A percentile compares a stretch with the other conserved stretches of the same genome.
Evolutionary conservation across 176 grass and related monocot species (phyloP).

Genomic region (Hsuehochloa calcarea): DNA sequence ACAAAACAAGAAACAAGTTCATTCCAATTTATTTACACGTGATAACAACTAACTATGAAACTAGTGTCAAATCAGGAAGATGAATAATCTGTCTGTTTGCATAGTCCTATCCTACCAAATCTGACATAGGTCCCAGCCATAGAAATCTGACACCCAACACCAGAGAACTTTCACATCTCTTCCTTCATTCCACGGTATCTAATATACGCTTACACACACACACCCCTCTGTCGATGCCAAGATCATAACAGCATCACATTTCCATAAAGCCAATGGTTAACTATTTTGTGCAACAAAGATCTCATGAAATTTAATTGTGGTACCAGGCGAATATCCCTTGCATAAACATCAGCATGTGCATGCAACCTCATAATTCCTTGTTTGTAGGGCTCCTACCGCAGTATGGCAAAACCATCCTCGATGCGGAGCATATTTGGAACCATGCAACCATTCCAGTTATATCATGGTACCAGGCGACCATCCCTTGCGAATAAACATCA

Average conservation of each 20-base stretch:
- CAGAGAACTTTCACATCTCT: background rate
- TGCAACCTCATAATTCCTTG: background rate
- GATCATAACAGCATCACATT: background rate
- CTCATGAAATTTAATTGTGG: background rate
- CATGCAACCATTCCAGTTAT: background rate
- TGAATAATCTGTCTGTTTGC: background rate
- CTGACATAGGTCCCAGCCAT: background rate
- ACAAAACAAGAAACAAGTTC: background rate
- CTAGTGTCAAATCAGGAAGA: background rate
- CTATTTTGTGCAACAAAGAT: background rate
- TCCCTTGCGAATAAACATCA: background rate
- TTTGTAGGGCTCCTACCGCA: background rate
- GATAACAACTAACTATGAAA: slow-evolving; percentile 1
- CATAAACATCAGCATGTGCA: background rate
- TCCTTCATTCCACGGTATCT: background rate
- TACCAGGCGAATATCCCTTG: background rate
- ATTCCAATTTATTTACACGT: background rate
- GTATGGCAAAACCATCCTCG: background rate
- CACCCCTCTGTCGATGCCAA: background rate
- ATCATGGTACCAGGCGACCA: background rate
- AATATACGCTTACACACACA: background rate
- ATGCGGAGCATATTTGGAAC: background rate
- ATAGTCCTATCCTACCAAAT: background rate
- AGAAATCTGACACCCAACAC: background rate
- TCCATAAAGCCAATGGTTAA: background rate